These are phyloP conservation scores for Arctium lappa DNA, from an alignment of 129 eudicot genomes.

Conservation along the genomic window DNA sequence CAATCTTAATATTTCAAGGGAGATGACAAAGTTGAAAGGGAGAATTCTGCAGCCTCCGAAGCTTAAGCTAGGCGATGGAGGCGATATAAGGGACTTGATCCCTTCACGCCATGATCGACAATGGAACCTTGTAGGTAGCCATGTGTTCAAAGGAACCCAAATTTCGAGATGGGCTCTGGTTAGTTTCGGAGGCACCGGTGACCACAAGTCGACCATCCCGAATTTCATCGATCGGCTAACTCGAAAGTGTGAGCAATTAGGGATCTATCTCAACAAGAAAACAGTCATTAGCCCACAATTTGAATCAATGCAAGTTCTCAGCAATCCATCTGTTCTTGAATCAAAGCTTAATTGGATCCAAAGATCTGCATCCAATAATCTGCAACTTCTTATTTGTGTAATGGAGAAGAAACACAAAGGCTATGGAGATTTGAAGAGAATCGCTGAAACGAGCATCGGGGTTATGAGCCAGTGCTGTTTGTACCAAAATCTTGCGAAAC, in stretches of 20 bases:
- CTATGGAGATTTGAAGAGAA: constrained; percentile 86
- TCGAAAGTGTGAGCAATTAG: constrained; percentile 76
- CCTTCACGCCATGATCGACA: constrained; percentile 86
- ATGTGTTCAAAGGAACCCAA: constrained; percentile 81
- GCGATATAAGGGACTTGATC: constrained; percentile 55
- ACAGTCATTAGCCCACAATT: constrained; percentile 55
- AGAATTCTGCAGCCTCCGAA: constrained; percentile 90
- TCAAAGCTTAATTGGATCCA: constrained; percentile 62
- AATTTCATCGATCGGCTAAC: constrained; percentile 63
- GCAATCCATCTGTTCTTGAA: constrained; percentile 58
- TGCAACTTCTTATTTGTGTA: constrained; percentile 80
- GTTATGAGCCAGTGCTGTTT: constrained; percentile 92
- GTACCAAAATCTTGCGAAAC: constrained; percentile 58
- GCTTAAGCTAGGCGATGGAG: constrained; percentile 84
- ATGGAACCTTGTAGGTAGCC: constrained; percentile 90
- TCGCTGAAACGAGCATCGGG: constrained; percentile 83
- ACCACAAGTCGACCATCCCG: constrained; percentile 44
- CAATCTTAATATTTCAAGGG: constrained; percentile 56
- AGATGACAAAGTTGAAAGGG: constrained; percentile 80
- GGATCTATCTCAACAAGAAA: constrained; percentile 74
- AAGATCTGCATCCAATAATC: constrained; percentile 50
- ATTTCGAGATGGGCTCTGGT: constrained; percentile 83
- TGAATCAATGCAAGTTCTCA: constrained; percentile 83
- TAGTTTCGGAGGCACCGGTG: constrained; percentile 71
- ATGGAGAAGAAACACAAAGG: constrained; percentile 98